Conservation (phyloP, 1,284 basidiomycete genomes). For the Porogramme epimiltina region DNA sequence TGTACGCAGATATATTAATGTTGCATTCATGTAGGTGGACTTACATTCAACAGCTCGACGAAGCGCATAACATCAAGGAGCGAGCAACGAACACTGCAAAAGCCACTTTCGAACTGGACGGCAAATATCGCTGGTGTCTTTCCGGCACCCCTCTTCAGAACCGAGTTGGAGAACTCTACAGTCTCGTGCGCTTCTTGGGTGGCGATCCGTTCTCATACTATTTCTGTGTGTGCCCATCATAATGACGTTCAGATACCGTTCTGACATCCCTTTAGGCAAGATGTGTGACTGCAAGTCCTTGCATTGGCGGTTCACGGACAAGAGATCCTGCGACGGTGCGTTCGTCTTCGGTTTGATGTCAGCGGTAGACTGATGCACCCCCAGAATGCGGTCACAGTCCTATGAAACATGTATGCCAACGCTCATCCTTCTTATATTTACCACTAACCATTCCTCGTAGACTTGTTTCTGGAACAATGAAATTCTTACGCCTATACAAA, state of each 20-base stretch:
- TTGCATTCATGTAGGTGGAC: neutral
- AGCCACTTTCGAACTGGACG: constrained; percentile 87
- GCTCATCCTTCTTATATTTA: too few relatives aligned
- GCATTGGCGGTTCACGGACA: constrained; percentile 89
- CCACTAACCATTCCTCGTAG: constrained; percentile 36
- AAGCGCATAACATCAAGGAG: constrained; percentile 99
- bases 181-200: constrained; percentile 90
- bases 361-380: neutral
- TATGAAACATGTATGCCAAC: constrained; percentile 80
- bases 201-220: constrained; percentile 92
- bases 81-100: constrained; percentile 95
- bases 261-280: constrained; percentile 54
- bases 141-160: constrained; percentile 99
- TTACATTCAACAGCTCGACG: constrained; percentile 70
- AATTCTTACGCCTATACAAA: constrained; percentile 93
- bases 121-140: constrained; percentile 91
- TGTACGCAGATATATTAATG: constrained; percentile 36
- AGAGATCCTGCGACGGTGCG: constrained; percentile 81
- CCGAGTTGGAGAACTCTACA: constrained; percentile 97
- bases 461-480: constrained; percentile 92
- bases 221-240: constrained; percentile 67
- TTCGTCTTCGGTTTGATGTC: neutral
- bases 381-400: constrained; percentile 89
- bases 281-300: constrained; percentile 85
- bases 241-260: neutral